Evolutionary conservation across 352 stramenopile genomes (phyloP), one percentile per base, ranked within the genome.

Genomic region (Globisporangium paddicum): DNA sequence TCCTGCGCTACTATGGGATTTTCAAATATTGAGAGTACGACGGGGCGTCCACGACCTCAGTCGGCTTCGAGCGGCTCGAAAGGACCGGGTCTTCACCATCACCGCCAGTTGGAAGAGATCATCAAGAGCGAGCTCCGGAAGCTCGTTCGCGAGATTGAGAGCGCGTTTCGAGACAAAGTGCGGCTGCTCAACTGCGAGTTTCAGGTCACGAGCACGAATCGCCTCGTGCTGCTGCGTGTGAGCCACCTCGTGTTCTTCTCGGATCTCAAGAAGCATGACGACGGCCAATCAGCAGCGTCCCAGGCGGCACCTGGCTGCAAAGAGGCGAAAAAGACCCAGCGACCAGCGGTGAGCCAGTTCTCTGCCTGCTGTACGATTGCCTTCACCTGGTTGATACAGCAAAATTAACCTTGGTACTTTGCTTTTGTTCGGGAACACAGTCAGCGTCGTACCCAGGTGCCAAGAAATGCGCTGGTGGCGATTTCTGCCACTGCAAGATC

Each of bases 241-340:
- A 84, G 75, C 26, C 62, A 67, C 32, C 30, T 89, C 47, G 75
- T 89, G 11, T 85, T 79, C 41, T 72, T 74, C 51, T 87, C 77
- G 1, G 79, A 89, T 41, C 47, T 86, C 19, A 62, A 64, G 41
- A 60, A 55, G 21, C 51, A 14, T 14, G 37, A 42, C 7, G 42
- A 47, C 1, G 28, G 2, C 11, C 7, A 25, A 11, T n/a, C n/a
- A 3, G 14, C 25, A n/a, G 3, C 35, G 14, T 41, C 37, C 16
- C 37, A 42, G 3, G 14, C 18, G 35, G 26, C 5, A 9, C 9
- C 5, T 26, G 28, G n/a, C 18, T 32, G 38, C 9, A 34, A 38
- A 26, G 13, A 14, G 30, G 19, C 19, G 14, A 42, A 13, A 18
- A 66, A 61, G 60, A 46, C 32, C 2, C 23, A 26, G 19, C 61